Base-by-base conservation (phyloP, 2,329 filamentous ascomycete species). In the Paraphoma sp. region DNA sequence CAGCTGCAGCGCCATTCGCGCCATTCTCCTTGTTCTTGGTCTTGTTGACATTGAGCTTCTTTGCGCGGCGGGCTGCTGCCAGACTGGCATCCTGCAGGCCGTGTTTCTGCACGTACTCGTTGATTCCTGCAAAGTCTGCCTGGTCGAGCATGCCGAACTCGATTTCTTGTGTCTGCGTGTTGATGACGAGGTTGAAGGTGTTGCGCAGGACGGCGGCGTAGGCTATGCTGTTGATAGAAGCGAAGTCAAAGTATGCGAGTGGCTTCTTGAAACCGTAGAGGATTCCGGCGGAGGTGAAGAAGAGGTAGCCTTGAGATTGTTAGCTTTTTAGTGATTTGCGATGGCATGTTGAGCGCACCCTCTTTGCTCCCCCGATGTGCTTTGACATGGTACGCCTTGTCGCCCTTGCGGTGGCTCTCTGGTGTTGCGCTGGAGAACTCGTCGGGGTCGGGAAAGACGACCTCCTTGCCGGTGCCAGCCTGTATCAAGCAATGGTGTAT, bases 101-200 rank as follows among this genome's bases (percentile, higher is more conserved):
- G 65, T 88, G 86, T 30, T 81, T 79, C 70, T 86, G 86, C 55
- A 89, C 80, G 60, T 88, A 89, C 5, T 79, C 78, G 60, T 88
- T 86, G 46, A 89, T 88, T 14, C 85, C 86, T 0, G 80, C 78
- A 62, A 84, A 88, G 66, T 89, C 84, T 8, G 82, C 83, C 65
- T 89, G 86, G 60, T 89, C 87, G 42, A 89, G 77, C 86, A 89
- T 89, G 42, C 82, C 83, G 62, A 89, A 87, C 62, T 89, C 87
- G 16, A 86, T 79, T 60, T 89, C 86, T 64, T 85, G 80, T 1
- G 75, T 74, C 30, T 80, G 80, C 4, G 79, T 79, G 42, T 79
- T 78, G 53, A 89, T 81, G 63, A 86, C 86, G 33, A 89, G 81
- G 64, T 89, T 89, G 78, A 89, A 89, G 0, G 87, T 89, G 33